A percentile compares a stretch with the other conserved stretches of the same genome.
phyloP scores from a whole-genome alignment of 306 rosid species.

The Senna tora region DNA sequence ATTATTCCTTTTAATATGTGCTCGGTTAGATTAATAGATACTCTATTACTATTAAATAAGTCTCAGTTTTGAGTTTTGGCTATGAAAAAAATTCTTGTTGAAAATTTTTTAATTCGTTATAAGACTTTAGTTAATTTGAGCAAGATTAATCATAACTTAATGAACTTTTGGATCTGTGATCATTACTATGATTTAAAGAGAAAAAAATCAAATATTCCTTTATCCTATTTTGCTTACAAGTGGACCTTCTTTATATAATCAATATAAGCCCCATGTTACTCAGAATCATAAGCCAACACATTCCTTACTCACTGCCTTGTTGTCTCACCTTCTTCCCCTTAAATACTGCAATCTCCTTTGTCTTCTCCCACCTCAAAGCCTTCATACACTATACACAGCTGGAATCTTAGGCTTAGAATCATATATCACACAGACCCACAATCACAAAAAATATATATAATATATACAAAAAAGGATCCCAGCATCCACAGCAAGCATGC shows the following conservation, averaged over 20 bases:
- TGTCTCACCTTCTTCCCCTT: conserved; percentile 48
- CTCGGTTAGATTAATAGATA: too few relatives aligned
- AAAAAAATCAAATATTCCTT: conserved; percentile 2
- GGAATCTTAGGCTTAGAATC: conserved; percentile 47
- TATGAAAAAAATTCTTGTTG: too few relatives aligned
- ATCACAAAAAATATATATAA: background rate
- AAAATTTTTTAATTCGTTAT: too few relatives aligned
- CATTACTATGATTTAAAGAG: too few relatives aligned
- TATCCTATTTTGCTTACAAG: conserved; percentile 30
- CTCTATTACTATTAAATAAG: too few relatives aligned
- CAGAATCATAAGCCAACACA: conserved; percentile 51
- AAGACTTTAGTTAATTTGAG: too few relatives aligned
- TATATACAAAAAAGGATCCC: conserved; percentile 4
- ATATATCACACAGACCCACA: background rate
- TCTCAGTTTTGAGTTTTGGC: too few relatives aligned
- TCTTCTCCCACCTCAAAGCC: conserved; percentile 47
- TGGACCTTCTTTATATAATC: conserved; percentile 38
- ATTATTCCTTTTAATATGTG: too few relatives aligned
- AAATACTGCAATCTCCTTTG: conserved; percentile 42
- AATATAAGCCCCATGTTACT: conserved; percentile 43
- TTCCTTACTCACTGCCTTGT: conserved; percentile 49
- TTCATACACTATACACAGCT: conserved; percentile 31
- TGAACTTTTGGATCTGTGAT: too few relatives aligned
- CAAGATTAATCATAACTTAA: too few relatives aligned
- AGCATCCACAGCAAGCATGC: conserved; percentile 14